Percentiles rank a stretch among this genome's conserved stretches.
These are phyloP conservation scores for Yamadazyma songkhlaensis DNA, from an alignment of 1,139 yeast species.

Conservation along the genomic window DNA sequence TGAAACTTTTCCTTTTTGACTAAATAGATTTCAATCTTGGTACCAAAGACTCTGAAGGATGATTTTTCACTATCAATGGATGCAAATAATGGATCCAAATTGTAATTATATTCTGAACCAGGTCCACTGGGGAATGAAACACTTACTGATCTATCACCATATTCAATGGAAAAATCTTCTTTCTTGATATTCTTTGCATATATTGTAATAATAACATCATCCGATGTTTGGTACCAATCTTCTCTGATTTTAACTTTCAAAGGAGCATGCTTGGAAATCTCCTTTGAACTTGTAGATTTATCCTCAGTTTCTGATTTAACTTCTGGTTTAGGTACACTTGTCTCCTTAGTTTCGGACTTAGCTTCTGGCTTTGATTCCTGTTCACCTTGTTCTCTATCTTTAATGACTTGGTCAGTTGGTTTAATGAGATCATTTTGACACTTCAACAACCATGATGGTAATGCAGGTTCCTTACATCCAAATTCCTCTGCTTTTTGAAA, in stretches of 20 bases:
- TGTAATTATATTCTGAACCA: slow-evolving; percentile 47
- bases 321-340: not conserved
- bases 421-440: slow-evolving; percentile 29
- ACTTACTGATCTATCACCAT: slow-evolving; percentile 29
- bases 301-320: slow-evolving; percentile 1
- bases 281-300: slow-evolving; percentile 29
- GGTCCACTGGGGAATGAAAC: slow-evolving; percentile 47
- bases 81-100: slow-evolving; percentile 49
- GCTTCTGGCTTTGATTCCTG: not conserved
- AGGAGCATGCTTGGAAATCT: slow-evolving; percentile 41
- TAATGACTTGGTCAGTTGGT: not conserved
- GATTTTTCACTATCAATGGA: slow-evolving; percentile 48
- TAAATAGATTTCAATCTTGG: slow-evolving; percentile 70
- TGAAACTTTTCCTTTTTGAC: slow-evolving; percentile 31
- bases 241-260: slow-evolving; percentile 49
- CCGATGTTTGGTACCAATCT: slow-evolving; percentile 77
- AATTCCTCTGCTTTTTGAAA: slow-evolving; percentile 48
- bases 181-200: slow-evolving; percentile 66
- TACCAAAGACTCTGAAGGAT: slow-evolving; percentile 53
- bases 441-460: slow-evolving; percentile 52
- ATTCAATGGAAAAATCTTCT: slow-evolving; percentile 35
- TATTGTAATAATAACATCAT: slow-evolving; percentile 61
- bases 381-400: not conserved
- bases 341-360: not conserved
- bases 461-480: slow-evolving; percentile 45